Evolutionary conservation across 108 stramenopile genomes (phyloP).

Genomic region (Mediolabrus comicus): DNA sequence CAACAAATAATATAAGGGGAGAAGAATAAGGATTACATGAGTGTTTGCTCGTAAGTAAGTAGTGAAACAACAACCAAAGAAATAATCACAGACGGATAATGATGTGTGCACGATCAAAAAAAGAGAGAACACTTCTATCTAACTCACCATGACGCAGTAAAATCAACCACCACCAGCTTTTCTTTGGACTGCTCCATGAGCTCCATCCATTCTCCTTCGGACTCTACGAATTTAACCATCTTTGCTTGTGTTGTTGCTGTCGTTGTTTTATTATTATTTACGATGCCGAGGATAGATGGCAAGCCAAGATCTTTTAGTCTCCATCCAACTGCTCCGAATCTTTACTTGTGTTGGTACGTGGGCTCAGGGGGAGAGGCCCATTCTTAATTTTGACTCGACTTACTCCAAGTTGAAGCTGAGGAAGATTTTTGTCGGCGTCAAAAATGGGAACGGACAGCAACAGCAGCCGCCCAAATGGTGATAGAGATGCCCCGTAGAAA

Average conservation of each 20-base stretch:
- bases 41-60: background rate
- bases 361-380: too few species aligned
- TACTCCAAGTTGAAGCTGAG: background rate
- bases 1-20: background rate
- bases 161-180: conserved; percentile 82
- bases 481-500: background rate
- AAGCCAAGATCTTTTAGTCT: too few species aligned
- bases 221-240: conserved; percentile 53
- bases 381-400: background rate
- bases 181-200: conserved; percentile 73
- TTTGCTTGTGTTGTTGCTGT: conserved; percentile 21
- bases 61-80: background rate
- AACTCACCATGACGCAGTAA: conserved; percentile 85
- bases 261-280: too few species aligned
- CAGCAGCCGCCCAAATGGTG: too few species aligned
- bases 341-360: too few species aligned
- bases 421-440: background rate
- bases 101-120: background rate
- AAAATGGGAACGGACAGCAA: too few species aligned
- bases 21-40: background rate
- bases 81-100: background rate
- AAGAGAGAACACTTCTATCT: background rate
- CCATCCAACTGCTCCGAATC: too few species aligned
- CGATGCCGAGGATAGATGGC: too few species aligned
- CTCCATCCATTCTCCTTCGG: conserved; percentile 51